Percentiles rank a stretch among this genome's conserved stretches.
Evolutionary conservation across 2,329 filamentous ascomycete genomes (phyloP).

Genomic region (Pseudogymnoascus sp.): DNA sequence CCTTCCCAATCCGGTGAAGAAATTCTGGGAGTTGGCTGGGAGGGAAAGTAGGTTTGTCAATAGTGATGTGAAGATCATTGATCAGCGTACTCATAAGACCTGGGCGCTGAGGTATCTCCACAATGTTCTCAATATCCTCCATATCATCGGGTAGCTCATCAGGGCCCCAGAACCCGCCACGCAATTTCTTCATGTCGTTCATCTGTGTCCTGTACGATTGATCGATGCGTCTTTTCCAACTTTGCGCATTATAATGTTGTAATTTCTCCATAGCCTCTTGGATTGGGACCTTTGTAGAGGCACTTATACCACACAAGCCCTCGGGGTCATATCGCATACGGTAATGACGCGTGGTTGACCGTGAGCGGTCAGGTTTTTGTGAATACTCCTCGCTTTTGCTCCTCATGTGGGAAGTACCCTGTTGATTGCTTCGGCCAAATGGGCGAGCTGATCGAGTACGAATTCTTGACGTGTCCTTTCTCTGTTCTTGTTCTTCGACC

Average conservation of each 20-base stretch:
- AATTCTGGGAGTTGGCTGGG: conserved; percentile 74
- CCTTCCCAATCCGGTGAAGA: conserved; percentile 85
- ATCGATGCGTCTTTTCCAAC: conserved; percentile 89
- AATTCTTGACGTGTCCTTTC: conserved; percentile 42
- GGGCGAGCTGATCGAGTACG: conserved; percentile 43
- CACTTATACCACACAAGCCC: conserved; percentile 61
- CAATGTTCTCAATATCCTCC: conserved; percentile 73
- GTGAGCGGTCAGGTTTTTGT: conserved; percentile 23
- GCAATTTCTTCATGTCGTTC: conserved; percentile 67
- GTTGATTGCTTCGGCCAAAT: conserved; percentile 23
- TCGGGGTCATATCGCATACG: conserved; percentile 72
- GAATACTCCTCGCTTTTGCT: conserved; percentile 27
- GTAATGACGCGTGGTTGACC: conserved; percentile 28
- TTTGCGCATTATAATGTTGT: conserved; percentile 72
- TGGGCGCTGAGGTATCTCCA: conserved; percentile 77
- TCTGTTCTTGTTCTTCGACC: conserved; percentile 61
- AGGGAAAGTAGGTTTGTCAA: conserved; percentile 92
- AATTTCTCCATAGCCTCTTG: conserved; percentile 69
- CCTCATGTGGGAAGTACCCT: conserved; percentile 18
- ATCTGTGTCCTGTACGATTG: conserved; percentile 60
- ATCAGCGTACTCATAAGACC: conserved; percentile 73
- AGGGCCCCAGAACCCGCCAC: conserved; percentile 70
- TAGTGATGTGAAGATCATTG: conserved; percentile 71
- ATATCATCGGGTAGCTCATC: conserved; percentile 74
- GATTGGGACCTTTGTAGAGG: conserved; percentile 61